These are phyloP conservation scores for Pichia sp. DNA, from an alignment of 1,139 yeast genomes.

Conservation along the genomic window DNA sequence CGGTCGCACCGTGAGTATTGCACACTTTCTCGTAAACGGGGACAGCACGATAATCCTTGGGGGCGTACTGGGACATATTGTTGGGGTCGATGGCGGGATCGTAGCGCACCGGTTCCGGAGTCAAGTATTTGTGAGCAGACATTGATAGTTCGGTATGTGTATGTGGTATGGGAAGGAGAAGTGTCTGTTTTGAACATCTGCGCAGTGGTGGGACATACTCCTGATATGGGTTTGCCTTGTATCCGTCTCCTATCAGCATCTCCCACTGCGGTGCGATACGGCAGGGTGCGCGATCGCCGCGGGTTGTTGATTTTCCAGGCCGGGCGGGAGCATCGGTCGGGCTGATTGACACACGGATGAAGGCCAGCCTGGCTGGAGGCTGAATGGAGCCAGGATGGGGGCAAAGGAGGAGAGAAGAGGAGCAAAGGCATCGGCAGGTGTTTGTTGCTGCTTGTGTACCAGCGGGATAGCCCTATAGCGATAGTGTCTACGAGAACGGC, in stretches of 20 bases:
- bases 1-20: neutral
- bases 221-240: no score
- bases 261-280: no score
- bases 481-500: no score
- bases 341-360: no score
- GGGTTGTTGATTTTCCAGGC: neutral
- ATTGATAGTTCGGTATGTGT: no score
- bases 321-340: no score
- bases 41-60: slow-evolving; percentile 28
- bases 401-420: neutral
- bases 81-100: slow-evolving; percentile 28
- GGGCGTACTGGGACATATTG: slow-evolving; percentile 29
- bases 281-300: neutral
- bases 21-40: slow-evolving; percentile 15
- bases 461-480: no score
- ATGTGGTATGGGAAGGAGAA: no score
- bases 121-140: neutral
- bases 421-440: neutral
- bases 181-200: no score
- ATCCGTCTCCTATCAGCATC: no score
- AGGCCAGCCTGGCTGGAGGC: neutral
- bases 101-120: slow-evolving; percentile 19
- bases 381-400: neutral
- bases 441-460: neutral
- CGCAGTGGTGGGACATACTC: no score